Percentiles rank a stretch among this genome's conserved stretches.
Evolutionary conservation across 2,329 filamentous ascomycete genomes (phyloP).

Genomic region (Exserohilum rostratum): DNA sequence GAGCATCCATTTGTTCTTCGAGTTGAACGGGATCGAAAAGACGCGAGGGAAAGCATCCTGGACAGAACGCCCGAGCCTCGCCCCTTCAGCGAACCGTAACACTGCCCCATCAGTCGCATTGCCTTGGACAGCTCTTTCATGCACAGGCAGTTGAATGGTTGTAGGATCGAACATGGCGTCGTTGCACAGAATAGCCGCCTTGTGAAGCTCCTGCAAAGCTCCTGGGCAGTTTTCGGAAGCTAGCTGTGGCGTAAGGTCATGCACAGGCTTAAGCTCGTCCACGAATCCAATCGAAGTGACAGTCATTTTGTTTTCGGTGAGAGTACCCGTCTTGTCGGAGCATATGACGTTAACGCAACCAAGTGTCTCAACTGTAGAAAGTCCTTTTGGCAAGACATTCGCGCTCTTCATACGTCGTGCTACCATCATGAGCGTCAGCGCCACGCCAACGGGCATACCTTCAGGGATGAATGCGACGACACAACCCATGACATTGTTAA

Average conservation of each 20-base stretch:
- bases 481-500: background rate
- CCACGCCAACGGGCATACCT: background rate
- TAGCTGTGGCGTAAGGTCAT: background rate
- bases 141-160: background rate
- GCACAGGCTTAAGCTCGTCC: background rate
- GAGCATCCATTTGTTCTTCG: constrained; percentile 1
- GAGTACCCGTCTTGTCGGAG: background rate
- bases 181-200: background rate
- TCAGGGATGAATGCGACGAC: background rate
- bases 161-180: background rate
- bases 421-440: background rate
- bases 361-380: background rate
- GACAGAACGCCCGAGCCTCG: background rate
- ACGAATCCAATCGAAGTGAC: background rate
- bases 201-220: background rate
- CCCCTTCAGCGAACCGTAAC: background rate
- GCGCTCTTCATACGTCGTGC: background rate
- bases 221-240: background rate
- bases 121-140: background rate
- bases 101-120: background rate
- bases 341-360: background rate
- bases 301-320: constrained; percentile 1
- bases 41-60: background rate
- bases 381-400: background rate
- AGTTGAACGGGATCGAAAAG: background rate